Evolutionary conservation across 768 basidiomycete genomes (phyloP).

Genomic region (Crucibulum laeve): DNA sequence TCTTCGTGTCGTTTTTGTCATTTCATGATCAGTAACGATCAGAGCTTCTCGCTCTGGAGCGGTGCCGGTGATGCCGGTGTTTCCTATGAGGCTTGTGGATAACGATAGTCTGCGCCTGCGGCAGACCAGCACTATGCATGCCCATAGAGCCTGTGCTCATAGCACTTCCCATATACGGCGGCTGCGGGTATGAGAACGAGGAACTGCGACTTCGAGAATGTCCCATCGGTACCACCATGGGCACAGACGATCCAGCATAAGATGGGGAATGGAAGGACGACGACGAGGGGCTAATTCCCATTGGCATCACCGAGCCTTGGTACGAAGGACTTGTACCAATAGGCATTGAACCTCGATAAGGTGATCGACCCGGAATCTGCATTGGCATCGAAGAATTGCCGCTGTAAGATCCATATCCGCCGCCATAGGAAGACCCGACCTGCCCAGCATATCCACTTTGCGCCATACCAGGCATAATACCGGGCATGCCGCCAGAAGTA

Average conservation of each 20-base stretch:
- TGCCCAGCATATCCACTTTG: slow-evolving; percentile 17
- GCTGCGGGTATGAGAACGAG: slow-evolving; percentile 30
- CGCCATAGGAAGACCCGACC: no score
- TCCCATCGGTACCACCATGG: slow-evolving; percentile 19
- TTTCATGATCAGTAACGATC: slow-evolving; percentile 12
- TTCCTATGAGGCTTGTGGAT: slow-evolving; percentile 23
- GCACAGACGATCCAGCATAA: neutral
- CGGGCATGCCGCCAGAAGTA: slow-evolving; percentile 9
- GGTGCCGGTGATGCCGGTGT: slow-evolving; percentile 19
- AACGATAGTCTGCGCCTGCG: slow-evolving; percentile 23
- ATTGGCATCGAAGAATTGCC: slow-evolving; percentile 17
- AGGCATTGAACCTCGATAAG: slow-evolving; percentile 17
- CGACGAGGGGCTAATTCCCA: slow-evolving; percentile 5
- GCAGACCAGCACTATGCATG: no score
- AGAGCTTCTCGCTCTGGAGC: slow-evolving; percentile 19
- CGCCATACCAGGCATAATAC: slow-evolving; percentile 7
- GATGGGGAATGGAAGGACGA: slow-evolving; percentile 1
- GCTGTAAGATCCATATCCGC: slow-evolving; percentile 18
- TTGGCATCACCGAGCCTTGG: slow-evolving; percentile 16
- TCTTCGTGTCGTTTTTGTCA: no score
- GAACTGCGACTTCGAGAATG: slow-evolving; percentile 22
- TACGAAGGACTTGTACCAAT: slow-evolving; percentile 21
- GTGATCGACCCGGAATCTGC: slow-evolving; percentile 7
- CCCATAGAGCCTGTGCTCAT: slow-evolving; percentile 14
- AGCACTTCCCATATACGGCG: slow-evolving; percentile 17